phyloP scores from a whole-genome alignment of 2,329 filamentous ascomycete species.

The Huntiella bhutanensis region DNA sequence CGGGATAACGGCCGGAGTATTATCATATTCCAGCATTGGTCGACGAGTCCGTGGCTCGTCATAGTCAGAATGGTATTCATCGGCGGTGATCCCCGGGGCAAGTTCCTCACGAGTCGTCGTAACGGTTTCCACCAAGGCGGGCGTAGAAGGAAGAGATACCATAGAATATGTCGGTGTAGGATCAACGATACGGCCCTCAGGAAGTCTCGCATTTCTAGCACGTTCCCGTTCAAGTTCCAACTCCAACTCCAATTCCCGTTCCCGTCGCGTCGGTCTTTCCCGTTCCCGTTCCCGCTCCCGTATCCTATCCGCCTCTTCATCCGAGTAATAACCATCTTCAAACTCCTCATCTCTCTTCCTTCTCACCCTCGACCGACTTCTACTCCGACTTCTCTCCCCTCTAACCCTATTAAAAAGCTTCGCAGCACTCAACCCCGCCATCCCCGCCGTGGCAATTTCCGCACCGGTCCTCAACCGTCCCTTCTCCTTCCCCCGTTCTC shows the following conservation, averaged over 20 bases:
- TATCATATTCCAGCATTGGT: background rate
- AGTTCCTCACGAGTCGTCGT: background rate
- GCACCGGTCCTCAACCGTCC: slow-evolving; percentile 25
- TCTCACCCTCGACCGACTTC: slow-evolving; percentile 1
- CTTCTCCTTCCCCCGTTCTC: too few relatives aligned
- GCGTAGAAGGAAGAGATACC: slow-evolving; percentile 2
- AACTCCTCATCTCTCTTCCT: slow-evolving; percentile 14
- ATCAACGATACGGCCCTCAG: slow-evolving; percentile 2
- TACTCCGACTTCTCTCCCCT: slow-evolving; percentile 24
- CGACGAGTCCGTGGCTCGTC: too few relatives aligned
- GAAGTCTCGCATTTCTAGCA: background rate
- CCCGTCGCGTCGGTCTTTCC: slow-evolving; percentile 16
- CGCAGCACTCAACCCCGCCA: slow-evolving; percentile 40
- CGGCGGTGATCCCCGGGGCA: background rate
- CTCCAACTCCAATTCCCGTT: slow-evolving; percentile 11
- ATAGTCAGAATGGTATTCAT: too few relatives aligned
- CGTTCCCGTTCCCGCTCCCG: background rate
- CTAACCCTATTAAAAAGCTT: slow-evolving; percentile 40
- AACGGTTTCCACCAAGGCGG: background rate
- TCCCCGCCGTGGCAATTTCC: slow-evolving; percentile 40
- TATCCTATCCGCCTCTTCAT: slow-evolving; percentile 12
- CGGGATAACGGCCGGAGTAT: background rate
- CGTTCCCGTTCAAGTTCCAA: slow-evolving; percentile 14
- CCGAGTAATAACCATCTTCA: slow-evolving; percentile 6
- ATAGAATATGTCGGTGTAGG: slow-evolving; percentile 8